Percentiles rank a stretch among this genome's conserved stretches.
These are phyloP conservation scores for Fusarium camptoceras DNA, from an alignment of 2,329 filamentous ascomycete genomes.

Conservation along the genomic window DNA sequence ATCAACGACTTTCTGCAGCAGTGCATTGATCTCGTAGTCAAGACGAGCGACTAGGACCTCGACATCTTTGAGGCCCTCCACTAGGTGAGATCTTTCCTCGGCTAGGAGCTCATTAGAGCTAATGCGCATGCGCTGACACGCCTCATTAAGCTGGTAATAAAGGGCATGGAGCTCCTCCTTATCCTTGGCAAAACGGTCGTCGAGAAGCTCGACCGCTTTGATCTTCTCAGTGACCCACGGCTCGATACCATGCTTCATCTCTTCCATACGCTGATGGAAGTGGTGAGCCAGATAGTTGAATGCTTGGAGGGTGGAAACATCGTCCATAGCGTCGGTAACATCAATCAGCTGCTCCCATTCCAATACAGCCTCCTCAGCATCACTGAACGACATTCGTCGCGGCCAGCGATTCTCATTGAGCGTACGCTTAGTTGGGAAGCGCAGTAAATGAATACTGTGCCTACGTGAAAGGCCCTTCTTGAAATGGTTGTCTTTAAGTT, in stretches of 20 bases:
- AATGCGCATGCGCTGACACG: conserved; percentile 75
- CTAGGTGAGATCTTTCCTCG: conserved; percentile 75
- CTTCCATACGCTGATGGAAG: conserved; percentile 65
- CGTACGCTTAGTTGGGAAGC: conserved; percentile 45
- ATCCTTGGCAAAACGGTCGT: conserved; percentile 71
- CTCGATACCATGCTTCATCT: conserved; percentile 64
- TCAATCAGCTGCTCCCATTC: conserved; percentile 70
- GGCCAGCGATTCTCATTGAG: conserved; percentile 73
- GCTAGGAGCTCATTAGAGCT: conserved; percentile 75
- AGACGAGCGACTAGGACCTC: conserved; percentile 85
- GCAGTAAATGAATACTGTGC: conserved; percentile 63
- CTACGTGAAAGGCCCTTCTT: conserved; percentile 70
- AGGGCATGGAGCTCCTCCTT: conserved; percentile 73
- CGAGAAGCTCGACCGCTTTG: conserved; percentile 66
- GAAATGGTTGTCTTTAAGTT: conserved; percentile 58
- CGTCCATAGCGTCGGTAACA: conserved; percentile 50
- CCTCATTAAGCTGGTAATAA: conserved; percentile 77
- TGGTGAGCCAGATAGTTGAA: conserved; percentile 66
- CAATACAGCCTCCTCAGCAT: conserved; percentile 79
- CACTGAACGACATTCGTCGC: conserved; percentile 79
- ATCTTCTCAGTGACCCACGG: conserved; percentile 73
- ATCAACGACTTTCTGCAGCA: conserved; percentile 85
- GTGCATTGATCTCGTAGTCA: conserved; percentile 88
- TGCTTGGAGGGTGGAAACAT: conserved; percentile 47
- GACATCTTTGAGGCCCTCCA: conserved; percentile 80